Percentiles rank a stretch among this genome's conserved stretches.
phyloP scores from a whole-genome alignment of 306 rosid genomes.

The Trifolium fragiferum region DNA sequence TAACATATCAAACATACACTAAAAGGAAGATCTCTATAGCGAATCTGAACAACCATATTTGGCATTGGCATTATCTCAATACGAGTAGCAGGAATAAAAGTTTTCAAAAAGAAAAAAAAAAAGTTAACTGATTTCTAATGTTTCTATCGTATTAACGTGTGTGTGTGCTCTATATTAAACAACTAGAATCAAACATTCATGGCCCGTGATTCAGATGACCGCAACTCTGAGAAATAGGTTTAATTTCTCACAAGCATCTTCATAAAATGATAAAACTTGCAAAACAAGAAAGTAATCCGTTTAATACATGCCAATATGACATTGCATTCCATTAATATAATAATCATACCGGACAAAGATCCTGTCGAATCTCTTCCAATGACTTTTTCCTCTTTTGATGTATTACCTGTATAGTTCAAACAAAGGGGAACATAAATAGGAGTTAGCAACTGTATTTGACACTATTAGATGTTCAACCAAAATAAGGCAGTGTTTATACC shows the following conservation, averaged over 20 bases:
- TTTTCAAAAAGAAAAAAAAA: neutral
- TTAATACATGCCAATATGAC: neutral
- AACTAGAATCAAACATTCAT: neutral
- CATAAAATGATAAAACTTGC: constrained; percentile 22
- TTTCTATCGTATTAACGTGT: neutral
- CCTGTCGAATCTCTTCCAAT: constrained; percentile 83
- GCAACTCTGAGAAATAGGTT: constrained; percentile 1
- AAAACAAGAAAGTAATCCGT: constrained; percentile 16
- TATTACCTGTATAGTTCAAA: constrained; percentile 71
- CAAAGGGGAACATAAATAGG: constrained; percentile 36
- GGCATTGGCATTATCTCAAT: neutral
- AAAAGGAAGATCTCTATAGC: constrained; percentile 14
- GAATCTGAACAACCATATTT: constrained; percentile 1
- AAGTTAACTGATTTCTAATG: neutral
- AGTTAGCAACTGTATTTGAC: constrained; percentile 14
- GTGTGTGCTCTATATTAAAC: neutral
- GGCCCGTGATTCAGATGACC: neutral
- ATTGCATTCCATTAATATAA: constrained; percentile 20
- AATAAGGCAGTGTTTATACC: constrained; percentile 57
- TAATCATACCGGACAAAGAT: constrained; percentile 91
- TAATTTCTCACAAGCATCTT: constrained; percentile 14
- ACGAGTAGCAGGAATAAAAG: constrained; percentile 19
- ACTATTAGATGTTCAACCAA: constrained; percentile 11
- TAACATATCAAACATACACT: neutral
- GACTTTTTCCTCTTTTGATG: constrained; percentile 97